Base-by-base conservation (phyloP, 331 rosid genomes). In the Pyrus hybrid region DNA sequence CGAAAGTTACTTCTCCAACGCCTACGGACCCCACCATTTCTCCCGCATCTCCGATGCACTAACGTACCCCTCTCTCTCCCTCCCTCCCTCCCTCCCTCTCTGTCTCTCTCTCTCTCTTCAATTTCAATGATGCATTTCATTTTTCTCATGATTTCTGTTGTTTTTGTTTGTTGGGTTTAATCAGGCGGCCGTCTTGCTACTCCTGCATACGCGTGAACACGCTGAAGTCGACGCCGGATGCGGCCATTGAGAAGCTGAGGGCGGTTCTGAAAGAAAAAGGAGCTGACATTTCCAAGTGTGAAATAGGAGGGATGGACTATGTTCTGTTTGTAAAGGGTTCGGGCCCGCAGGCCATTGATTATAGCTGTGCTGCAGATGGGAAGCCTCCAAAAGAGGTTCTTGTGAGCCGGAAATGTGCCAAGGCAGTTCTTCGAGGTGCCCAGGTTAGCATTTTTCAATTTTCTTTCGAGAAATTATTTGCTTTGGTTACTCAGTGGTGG, bases 371-470 rank as follows among this genome's bases (percentile, higher is more conserved):
- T 80, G 86, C 26, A 30, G 81, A 71, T 84, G 82, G 85, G 51
- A 81, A 69, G 77, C 85, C 89, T 78, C 91, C 93, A 5, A 94
- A 94, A 78, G 99, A 92, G 86, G 82, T 94, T 22, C 84, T 90
- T 73, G 97, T 94, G 71, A 94, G 96, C 70, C 83, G 99, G 77
- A 94, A 94, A 73, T 94, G 99, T 75, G 97, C 96, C 13, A 96
- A 94, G 87, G 99, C 97, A 0, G 99, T 94, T 87, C 97, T 94
- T 69, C 92, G 96, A 2, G 99, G 96, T 25, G 96, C 99, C 80
- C 97, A 94, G 99, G 99, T 93, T 65, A 68, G 68, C 66, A 11
- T 28, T 22, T 49, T 58, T 26, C 7, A 18, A 4, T 2, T 3
- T 35, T 23, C n/a, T 8, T 58, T 41, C 47, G 47, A 41, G 47